Conservation (phyloP, 768 basidiomycete species). For the Kwoniella mangroviensis region DNA sequence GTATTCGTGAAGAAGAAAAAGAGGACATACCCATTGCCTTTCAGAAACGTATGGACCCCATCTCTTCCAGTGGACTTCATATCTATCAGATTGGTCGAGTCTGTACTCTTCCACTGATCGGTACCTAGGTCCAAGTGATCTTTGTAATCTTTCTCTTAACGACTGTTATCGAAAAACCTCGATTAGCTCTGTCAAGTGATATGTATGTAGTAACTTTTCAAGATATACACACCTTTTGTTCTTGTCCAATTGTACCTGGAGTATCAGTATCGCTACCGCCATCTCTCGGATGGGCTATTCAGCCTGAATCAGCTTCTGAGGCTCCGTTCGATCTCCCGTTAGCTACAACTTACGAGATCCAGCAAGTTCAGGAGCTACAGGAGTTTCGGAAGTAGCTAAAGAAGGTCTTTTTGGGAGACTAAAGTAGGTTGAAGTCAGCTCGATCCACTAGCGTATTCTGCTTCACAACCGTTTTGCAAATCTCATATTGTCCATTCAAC, state of each 20-base stretch:
- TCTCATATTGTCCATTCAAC: too few relatives aligned
- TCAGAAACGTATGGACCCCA: slow-evolving; percentile 99
- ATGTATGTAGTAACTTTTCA: too few relatives aligned
- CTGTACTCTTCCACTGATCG: slow-evolving; percentile 75
- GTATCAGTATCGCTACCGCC: slow-evolving; percentile 51
- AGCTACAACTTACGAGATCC: slow-evolving; percentile 28
- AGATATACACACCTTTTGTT: slow-evolving; percentile 39
- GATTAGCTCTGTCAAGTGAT: slow-evolving; percentile 18
- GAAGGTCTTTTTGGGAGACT: slow-evolving; percentile 54
- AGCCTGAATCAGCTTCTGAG: neutral
- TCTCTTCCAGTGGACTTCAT: slow-evolving; percentile 91
- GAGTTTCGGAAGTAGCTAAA: slow-evolving; percentile 26
- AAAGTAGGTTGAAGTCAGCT: too few relatives aligned
- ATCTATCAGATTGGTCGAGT: slow-evolving; percentile 78
- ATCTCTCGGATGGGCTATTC: slow-evolving; percentile 32
- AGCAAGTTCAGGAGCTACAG: slow-evolving; percentile 29
- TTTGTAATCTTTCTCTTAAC: slow-evolving; percentile 67
- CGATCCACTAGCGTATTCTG: too few relatives aligned
- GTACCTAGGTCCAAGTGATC: slow-evolving; percentile 72
- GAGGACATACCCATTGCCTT: slow-evolving; percentile 83
- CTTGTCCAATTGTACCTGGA: slow-evolving; percentile 43
- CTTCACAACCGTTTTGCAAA: too few relatives aligned
- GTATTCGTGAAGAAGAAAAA: too few relatives aligned
- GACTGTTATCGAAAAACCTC: slow-evolving; percentile 25
- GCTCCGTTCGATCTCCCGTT: too few relatives aligned